phyloP scores from a whole-genome alignment of 2,329 filamentous ascomycete genomes.

The Fusarium armeniacum region DNA sequence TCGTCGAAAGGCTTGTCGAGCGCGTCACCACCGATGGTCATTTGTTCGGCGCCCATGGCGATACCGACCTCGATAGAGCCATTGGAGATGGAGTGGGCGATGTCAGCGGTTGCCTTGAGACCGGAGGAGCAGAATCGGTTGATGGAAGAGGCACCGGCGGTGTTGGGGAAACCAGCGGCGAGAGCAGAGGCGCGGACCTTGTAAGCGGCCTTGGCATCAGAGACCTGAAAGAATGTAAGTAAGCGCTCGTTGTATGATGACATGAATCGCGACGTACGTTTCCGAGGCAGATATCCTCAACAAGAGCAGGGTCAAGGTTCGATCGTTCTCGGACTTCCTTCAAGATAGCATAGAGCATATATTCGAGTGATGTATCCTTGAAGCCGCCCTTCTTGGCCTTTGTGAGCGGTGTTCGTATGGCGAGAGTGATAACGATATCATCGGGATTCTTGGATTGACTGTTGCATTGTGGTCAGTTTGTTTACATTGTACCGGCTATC shows the following conservation, averaged over 20 bases:
- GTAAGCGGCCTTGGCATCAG: slow-evolving; percentile 88
- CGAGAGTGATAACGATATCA: slow-evolving; percentile 96
- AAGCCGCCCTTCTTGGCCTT: slow-evolving; percentile 94
- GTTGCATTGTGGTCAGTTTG: slow-evolving; percentile 12
- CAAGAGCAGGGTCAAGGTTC: slow-evolving; percentile 81
- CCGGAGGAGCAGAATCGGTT: slow-evolving; percentile 99
- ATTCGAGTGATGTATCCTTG: slow-evolving; percentile 94
- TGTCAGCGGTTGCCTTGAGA: slow-evolving; percentile 94
- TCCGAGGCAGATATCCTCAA: slow-evolving; percentile 92
- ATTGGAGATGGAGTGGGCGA: slow-evolving; percentile 85
- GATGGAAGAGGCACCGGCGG: slow-evolving; percentile 81
- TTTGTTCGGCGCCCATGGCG: slow-evolving; percentile 89
- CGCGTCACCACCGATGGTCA: slow-evolving; percentile 80
- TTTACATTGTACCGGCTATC: not conserved
- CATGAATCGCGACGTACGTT: slow-evolving; percentile 71
- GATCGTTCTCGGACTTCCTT: slow-evolving; percentile 80
- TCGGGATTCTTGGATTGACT: slow-evolving; percentile 94
- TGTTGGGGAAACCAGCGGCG: slow-evolving; percentile 94
- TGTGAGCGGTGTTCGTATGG: slow-evolving; percentile 87
- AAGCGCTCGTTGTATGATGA: not conserved
- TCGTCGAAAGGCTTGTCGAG: slow-evolving; percentile 82
- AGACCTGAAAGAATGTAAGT: slow-evolving; percentile 68
- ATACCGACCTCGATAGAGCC: slow-evolving; percentile 90
- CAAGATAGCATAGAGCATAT: slow-evolving; percentile 84
- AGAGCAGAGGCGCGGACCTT: slow-evolving; percentile 90